phyloP scores from a whole-genome alignment of 768 basidiomycete genomes.

The Boletus pseudopeckii region DNA sequence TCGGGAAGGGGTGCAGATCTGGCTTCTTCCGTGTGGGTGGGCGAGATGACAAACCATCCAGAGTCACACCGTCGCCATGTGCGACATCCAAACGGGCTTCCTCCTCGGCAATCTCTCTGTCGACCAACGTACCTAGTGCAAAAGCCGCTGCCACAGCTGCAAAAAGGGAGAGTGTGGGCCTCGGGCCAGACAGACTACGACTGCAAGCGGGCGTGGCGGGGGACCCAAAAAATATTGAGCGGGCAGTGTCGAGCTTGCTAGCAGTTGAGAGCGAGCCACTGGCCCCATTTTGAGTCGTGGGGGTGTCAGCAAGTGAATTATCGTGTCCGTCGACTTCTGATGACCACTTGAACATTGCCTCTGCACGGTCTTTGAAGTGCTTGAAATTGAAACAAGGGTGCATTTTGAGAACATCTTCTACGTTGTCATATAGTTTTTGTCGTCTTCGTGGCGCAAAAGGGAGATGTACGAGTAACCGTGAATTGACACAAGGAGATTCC shows the following conservation, averaged over 20 bases:
- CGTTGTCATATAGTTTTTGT: conserved; percentile 35
- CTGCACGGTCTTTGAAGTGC: conserved; percentile 43
- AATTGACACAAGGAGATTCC: conserved; percentile 34
- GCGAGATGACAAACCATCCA: conserved; percentile 25
- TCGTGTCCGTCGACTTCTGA: conserved; percentile 28
- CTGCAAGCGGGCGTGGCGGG: conserved; percentile 8
- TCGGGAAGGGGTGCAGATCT: conserved; percentile 10
- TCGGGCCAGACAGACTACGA: conserved; percentile 11
- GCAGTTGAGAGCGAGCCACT: conserved; percentile 14
- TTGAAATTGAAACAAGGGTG: conserved; percentile 50
- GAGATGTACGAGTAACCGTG: conserved; percentile 37
- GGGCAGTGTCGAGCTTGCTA: conserved; percentile 26
- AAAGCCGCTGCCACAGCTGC: conserved; percentile 55
- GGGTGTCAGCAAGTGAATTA: conserved; percentile 7
- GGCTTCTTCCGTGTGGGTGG: conserved; percentile 22
- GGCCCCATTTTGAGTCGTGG: conserved; percentile 32
- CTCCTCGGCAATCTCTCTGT: conserved; percentile 28
- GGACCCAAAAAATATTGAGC: conserved; percentile 31
- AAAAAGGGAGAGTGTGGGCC: conserved; percentile 44
- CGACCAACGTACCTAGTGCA: conserved; percentile 52
- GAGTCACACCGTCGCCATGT: conserved; percentile 15
- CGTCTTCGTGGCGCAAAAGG: conserved; percentile 38
- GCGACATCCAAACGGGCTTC: conserved; percentile 25
- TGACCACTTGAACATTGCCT: conserved; percentile 43
- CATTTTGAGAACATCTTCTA: conserved; percentile 43